Evolutionary conservation across 1,284 basidiomycete species (phyloP).

Genomic region (Microbotryum silenes-acaulis): DNA sequence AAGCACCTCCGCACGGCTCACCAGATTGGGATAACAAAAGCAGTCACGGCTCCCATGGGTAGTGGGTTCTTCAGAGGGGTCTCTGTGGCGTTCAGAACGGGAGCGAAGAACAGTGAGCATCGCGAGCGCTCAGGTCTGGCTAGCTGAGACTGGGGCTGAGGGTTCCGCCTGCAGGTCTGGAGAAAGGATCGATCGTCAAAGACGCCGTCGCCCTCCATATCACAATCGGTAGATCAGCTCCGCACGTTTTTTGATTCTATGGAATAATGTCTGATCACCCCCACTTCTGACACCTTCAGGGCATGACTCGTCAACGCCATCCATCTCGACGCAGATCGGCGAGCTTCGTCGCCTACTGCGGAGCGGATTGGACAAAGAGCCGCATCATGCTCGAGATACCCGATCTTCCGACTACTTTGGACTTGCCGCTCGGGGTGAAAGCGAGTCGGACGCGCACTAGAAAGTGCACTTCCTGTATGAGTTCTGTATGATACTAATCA

Average conservation of each 20-base stretch:
- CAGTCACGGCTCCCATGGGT: conserved; percentile 43
- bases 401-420: conserved; percentile 47
- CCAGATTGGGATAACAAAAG: conserved; percentile 54
- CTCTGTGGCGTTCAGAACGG: conserved; percentile 57
- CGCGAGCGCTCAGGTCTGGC: not conserved
- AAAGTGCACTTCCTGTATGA: not conserved
- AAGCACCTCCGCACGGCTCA: conserved; percentile 52
- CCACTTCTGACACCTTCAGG: conserved; percentile 33
- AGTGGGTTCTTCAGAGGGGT: conserved; percentile 46
- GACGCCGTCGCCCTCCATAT: conserved; percentile 65
- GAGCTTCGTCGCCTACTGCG: conserved; percentile 58
- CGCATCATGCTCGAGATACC: conserved; percentile 53
- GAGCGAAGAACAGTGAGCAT: conserved; percentile 49
- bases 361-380: conserved; percentile 44
- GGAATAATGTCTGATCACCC: too few relatives aligned
- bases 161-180: conserved; percentile 42
- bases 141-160: not conserved
- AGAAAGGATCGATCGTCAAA: conserved; percentile 58
- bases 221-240: conserved; percentile 43
- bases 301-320: conserved; percentile 43
- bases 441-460: too few relatives aligned
- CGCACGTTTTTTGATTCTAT: not conserved
- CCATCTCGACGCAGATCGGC: conserved; percentile 62
- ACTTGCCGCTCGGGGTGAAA: not conserved
- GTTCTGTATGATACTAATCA: conserved; percentile 8